Conservation (phyloP, 805 yeast species). For the Candida odintsovae region DNA sequence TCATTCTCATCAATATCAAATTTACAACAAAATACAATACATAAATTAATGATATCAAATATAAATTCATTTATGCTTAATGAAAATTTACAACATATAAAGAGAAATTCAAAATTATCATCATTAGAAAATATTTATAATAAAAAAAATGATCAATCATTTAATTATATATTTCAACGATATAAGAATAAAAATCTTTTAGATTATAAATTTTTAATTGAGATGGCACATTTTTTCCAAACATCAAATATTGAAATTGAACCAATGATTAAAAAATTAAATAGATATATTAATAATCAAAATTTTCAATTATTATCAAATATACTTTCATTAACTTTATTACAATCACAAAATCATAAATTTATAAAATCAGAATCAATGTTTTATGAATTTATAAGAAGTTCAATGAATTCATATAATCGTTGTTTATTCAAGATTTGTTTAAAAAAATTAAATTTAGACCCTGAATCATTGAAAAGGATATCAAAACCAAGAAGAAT, state of each 20-base stretch:
- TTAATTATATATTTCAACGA: background rate
- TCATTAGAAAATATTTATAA: background rate
- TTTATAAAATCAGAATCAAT: constrained; percentile 4
- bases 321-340: constrained; percentile 2
- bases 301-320: constrained; percentile 5
- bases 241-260: constrained; percentile 1
- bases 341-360: constrained; percentile 1
- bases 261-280: constrained; percentile 1
- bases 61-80: background rate
- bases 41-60: background rate
- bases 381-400: constrained; percentile 3
- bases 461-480: background rate
- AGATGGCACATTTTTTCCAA: constrained; percentile 1
- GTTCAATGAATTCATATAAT: constrained; percentile 3
- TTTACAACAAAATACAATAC: too few relatives aligned
- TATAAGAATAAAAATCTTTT: background rate
- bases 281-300: background rate
- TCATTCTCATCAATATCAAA: background rate
- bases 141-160: too few relatives aligned
- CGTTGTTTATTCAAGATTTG: constrained; percentile 5
- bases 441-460: constrained; percentile 2
- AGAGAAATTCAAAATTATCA: background rate
- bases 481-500: constrained; percentile 2
- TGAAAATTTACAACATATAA: background rate
- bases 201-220: constrained; percentile 3